Conservation (phyloP, 257 asterid genomes). For the Sherardia arvensis region DNA sequence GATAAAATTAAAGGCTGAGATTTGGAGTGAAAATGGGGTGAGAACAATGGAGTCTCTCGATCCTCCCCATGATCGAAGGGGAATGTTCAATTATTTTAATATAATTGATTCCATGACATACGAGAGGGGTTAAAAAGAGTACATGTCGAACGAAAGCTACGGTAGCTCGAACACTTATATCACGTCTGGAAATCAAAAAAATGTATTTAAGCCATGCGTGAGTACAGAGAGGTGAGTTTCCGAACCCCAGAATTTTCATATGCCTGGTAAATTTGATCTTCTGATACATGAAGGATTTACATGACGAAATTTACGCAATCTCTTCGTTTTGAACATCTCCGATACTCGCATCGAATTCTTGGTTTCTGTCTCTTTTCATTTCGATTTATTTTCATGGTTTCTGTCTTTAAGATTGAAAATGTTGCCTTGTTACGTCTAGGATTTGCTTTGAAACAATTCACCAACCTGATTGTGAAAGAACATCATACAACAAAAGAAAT, state of each 20-base stretch:
- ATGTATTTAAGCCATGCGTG: background rate
- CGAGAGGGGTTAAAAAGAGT: no score
- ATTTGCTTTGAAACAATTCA: background rate
- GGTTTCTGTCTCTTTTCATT: background rate
- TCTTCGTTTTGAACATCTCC: no score
- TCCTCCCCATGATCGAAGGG: no score
- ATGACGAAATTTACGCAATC: background rate
- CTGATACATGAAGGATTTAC: background rate
- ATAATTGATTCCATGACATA: no score
- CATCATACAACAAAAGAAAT: constrained; percentile 12
- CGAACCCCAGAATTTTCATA: background rate
- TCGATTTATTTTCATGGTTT: no score
- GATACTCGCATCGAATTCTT: background rate
- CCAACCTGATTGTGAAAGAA: background rate
- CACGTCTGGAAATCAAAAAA: background rate
- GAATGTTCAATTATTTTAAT: no score
- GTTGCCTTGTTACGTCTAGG: background rate
- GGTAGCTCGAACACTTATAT: background rate
- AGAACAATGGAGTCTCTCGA: no score
- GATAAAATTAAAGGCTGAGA: no score
- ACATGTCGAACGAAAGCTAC: no score
- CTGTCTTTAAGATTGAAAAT: background rate
- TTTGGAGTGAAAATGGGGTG: no score
- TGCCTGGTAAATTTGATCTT: background rate
- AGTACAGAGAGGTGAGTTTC: background rate